A percentile compares a stretch with the other conserved stretches of the same genome.
phyloP scores from a whole-genome alignment of 768 basidiomycete species.

The Coprinopsis cinerea region DNA sequence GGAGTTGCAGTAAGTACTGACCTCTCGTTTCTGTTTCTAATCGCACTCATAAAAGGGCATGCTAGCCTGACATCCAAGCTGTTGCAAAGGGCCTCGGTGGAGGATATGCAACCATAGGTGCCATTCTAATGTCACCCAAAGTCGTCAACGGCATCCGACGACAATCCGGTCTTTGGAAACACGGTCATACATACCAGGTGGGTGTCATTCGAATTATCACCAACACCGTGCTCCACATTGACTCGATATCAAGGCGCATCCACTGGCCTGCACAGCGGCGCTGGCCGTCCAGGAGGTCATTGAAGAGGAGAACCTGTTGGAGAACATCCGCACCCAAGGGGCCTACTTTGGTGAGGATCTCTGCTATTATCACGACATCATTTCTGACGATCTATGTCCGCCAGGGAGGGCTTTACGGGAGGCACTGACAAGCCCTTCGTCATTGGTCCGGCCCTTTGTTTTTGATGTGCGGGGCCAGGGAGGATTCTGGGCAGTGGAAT shows the following conservation, averaged over 20 bases:
- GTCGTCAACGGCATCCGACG: constrained; percentile 65
- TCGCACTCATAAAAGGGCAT: background rate
- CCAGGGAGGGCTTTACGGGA: constrained; percentile 45
- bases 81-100: constrained; percentile 89
- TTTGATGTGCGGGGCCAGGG: constrained; percentile 84
- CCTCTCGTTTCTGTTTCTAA: background rate
- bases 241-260: constrained; percentile 47
- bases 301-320: constrained; percentile 60
- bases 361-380: background rate
- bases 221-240: background rate
- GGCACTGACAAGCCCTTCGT: constrained; percentile 48
- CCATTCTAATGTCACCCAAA: constrained; percentile 67
- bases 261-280: constrained; percentile 71
- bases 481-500: constrained; percentile 81
- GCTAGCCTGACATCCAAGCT: constrained; percentile 77
- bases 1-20: constrained; percentile 41
- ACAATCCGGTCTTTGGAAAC: constrained; percentile 70
- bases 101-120: constrained; percentile 82
- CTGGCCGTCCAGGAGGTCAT: constrained; percentile 79
- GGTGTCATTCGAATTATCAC: background rate
- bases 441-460: constrained; percentile 56
- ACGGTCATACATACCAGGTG: constrained; percentile 84
- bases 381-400: background rate
- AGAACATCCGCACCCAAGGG: constrained; percentile 55
- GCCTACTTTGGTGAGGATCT: constrained; percentile 42